A percentile compares a stretch with the other conserved stretches of the same genome.
These are phyloP conservation scores for Hemileia vastatrix DNA, from an alignment of 1,284 basidiomycete species.

Conservation along the genomic window DNA sequence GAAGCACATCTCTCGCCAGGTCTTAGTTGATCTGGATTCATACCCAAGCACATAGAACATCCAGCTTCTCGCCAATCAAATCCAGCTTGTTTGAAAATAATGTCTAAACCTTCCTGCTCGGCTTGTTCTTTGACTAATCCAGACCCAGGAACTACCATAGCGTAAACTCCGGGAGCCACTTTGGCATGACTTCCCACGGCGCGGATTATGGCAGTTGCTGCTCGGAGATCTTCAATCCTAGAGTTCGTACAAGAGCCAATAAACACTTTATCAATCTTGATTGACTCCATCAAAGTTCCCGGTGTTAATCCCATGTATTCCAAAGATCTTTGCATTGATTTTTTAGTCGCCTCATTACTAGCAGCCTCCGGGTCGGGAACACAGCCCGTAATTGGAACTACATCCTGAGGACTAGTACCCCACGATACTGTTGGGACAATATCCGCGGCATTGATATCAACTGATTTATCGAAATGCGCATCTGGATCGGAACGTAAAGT, in stretches of 20 bases:
- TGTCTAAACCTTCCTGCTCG: slow-evolving; percentile 82
- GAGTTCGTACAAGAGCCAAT: slow-evolving; percentile 96
- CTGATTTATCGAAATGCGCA: slow-evolving; percentile 79
- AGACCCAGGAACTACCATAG: slow-evolving; percentile 93
- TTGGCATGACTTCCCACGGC: slow-evolving; percentile 54
- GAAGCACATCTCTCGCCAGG: slow-evolving; percentile 88
- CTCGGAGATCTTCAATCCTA: slow-evolving; percentile 87
- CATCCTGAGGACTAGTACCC: slow-evolving; percentile 93
- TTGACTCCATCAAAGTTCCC: slow-evolving; percentile 71
- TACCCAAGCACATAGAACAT: slow-evolving; percentile 95
- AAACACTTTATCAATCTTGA: slow-evolving; percentile 85
- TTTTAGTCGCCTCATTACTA: slow-evolving; percentile 58
- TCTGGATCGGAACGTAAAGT: slow-evolving; percentile 74
- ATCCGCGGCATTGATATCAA: slow-evolving; percentile 74
- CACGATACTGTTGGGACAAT: slow-evolving; percentile 91
- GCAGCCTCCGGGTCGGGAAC: slow-evolving; percentile 72
- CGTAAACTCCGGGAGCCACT: slow-evolving; percentile 67
- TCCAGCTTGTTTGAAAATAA: slow-evolving; percentile 82
- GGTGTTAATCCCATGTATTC: slow-evolving; percentile 83
- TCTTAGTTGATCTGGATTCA: slow-evolving; percentile 89
- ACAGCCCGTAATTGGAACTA: slow-evolving; percentile 70
- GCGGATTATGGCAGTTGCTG: slow-evolving; percentile 71
- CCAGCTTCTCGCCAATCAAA: slow-evolving; percentile 98
- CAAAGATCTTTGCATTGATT: slow-evolving; percentile 68
- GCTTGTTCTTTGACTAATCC: slow-evolving; percentile 90